Evolutionary conservation across 2,329 filamentous ascomycete genomes (phyloP).

Genomic region (Trichoderma arundinaceum): DNA sequence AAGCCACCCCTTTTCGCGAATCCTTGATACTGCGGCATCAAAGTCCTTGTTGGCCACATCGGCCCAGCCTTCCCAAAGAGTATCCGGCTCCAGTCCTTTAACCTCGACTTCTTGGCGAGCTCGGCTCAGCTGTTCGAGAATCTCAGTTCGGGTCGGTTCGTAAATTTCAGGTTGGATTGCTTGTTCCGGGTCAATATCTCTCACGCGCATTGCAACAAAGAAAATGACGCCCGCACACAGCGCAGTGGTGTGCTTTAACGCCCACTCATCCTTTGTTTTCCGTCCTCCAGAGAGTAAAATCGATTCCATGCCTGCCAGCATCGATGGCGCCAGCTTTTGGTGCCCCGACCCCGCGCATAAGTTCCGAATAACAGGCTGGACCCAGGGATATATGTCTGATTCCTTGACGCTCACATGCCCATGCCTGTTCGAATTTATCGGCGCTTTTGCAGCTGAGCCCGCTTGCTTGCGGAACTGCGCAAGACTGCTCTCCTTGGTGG

Average conservation of each 20-base stretch:
- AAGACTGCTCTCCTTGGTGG: constrained; percentile 54
- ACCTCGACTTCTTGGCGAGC: constrained; percentile 51
- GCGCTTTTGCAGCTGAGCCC: constrained; percentile 43
- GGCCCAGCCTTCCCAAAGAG: constrained; percentile 61
- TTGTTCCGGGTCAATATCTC: constrained; percentile 47
- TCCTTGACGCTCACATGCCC: constrained; percentile 39
- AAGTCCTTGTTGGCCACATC: constrained; percentile 59
- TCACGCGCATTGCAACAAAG: constrained; percentile 61
- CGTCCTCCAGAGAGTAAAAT: constrained; percentile 53
- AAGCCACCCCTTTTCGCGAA: constrained; percentile 64
- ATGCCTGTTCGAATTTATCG: constrained; percentile 51
- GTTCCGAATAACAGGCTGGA: constrained; percentile 69
- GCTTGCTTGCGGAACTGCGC: constrained; percentile 50
- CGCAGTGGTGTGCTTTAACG: constrained; percentile 55
- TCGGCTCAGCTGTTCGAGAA: constrained; percentile 50
- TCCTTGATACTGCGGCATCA: constrained; percentile 64
- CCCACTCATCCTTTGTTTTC: constrained; percentile 56
- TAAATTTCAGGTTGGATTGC: constrained; percentile 53
- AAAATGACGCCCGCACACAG: constrained; percentile 66
- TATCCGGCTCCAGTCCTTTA: constrained; percentile 51
- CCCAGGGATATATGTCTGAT: constrained; percentile 64
- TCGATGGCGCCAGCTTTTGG: constrained; percentile 69
- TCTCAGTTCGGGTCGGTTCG: constrained; percentile 52
- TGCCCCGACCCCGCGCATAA: constrained; percentile 66
- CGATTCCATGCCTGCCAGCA: constrained; percentile 74